Evolutionary conservation across 257 asterid species (phyloP).

Genomic region (Hygrophila difformis): DNA sequence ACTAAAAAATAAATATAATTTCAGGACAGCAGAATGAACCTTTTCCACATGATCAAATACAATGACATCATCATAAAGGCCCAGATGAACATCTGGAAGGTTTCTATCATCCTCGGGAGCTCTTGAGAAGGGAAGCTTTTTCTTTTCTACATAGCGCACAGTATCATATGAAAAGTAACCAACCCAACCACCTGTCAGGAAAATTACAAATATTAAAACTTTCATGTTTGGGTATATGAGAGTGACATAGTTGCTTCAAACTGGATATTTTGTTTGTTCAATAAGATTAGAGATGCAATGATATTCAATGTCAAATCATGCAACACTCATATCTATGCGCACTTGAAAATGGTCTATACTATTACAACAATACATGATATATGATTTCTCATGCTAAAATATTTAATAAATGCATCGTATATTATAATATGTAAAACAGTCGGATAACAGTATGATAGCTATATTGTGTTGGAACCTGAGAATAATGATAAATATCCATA

Average conservation of each 20-base stretch:
- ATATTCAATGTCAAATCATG: too few species aligned
- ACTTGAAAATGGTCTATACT: too few species aligned
- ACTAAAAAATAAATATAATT: conserved; percentile 2
- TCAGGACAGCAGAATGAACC: conserved; percentile 36
- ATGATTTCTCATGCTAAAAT: too few species aligned
- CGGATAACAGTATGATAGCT: too few species aligned
- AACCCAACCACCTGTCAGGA: conserved; percentile 95
- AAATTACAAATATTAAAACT: conserved; percentile 13
- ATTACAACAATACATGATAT: too few species aligned
- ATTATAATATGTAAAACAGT: too few species aligned
- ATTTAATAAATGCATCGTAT: too few species aligned
- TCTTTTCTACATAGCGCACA: conserved; percentile 88
- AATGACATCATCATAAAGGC: conserved; percentile 86
- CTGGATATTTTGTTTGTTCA: too few species aligned
- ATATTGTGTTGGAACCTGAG: too few species aligned
- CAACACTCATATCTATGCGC: too few species aligned
- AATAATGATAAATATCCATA: too few species aligned
- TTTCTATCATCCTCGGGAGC: conserved; percentile 88
- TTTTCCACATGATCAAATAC: conserved; percentile 98
- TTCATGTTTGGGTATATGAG: not conserved
- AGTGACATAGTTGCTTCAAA: not conserved
- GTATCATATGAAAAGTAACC: conserved; percentile 96
- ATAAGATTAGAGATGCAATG: too few species aligned
- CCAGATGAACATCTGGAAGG: conserved; percentile 93
- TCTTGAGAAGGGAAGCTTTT: conserved; percentile 71